phyloP scores from a whole-genome alignment of 225 moss, liverwort and hornwort species.

The Climacium dendroides region DNA sequence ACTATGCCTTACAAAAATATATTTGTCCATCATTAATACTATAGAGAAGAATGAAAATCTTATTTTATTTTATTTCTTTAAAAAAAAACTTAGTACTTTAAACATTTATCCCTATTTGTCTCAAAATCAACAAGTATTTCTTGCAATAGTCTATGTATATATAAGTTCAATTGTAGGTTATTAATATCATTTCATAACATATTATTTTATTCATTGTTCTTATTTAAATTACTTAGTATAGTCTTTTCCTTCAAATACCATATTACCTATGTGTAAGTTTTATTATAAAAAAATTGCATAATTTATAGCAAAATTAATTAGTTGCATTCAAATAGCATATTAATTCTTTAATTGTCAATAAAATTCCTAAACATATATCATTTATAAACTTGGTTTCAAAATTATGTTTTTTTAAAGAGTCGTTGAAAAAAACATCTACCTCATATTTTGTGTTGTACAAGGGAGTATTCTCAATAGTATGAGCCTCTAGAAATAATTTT shows the following conservation, averaged over 20 bases:
- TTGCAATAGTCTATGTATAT: not conserved
- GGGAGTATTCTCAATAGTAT: accelerated
- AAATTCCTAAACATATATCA: not conserved
- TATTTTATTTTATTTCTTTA: too few species aligned
- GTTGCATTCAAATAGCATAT: not conserved
- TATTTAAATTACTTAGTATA: not conserved
- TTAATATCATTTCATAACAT: not conserved
- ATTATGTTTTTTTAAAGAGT: not conserved
- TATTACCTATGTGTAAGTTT: not conserved
- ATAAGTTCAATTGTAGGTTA: not conserved
- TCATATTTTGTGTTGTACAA: not conserved
- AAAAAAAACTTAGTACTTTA: too few species aligned
- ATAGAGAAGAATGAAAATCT: too few species aligned
- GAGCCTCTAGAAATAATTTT: not conserved
- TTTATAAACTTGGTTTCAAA: not conserved
- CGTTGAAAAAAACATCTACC: not conserved
- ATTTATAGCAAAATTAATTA: not conserved
- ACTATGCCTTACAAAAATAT: too few species aligned
- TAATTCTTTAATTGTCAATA: not conserved
- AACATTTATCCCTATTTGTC: too few species aligned
- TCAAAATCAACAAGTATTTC: not conserved
- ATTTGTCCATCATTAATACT: too few species aligned
- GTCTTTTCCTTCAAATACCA: not conserved
- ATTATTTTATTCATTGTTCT: not conserved
- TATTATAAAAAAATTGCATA: not conserved